phyloP scores from a whole-genome alignment of 495 filamentous ascomycete species.

The Tuber umbilicatum region DNA sequence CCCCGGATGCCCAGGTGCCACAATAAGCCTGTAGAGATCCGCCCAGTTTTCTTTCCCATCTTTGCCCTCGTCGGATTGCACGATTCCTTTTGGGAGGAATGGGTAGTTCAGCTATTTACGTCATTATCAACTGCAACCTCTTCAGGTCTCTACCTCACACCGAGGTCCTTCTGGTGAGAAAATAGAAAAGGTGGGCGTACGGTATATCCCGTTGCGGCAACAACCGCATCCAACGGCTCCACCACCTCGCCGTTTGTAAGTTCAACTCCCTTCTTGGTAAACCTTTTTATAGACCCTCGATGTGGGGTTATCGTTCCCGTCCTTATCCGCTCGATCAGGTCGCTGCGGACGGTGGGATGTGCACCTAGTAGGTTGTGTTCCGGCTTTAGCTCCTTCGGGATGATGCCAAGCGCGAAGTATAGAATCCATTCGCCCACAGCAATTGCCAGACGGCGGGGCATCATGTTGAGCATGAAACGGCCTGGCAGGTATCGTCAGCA shows the following conservation, averaged over 20 bases:
- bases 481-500: conserved; percentile 8
- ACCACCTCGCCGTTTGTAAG: conserved; percentile 28
- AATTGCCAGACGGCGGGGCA: conserved; percentile 9
- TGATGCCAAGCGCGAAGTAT: conserved; percentile 8
- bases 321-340: conserved; percentile 27
- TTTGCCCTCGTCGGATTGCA: neutral
- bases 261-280: conserved; percentile 29
- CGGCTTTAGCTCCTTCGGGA: conserved; percentile 21
- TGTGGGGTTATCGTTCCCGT: conserved; percentile 21
- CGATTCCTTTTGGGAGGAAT: conserved; percentile 15
- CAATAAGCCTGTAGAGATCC: conserved; percentile 22
- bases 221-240: conserved; percentile 22
- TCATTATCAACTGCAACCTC: conserved; percentile 9
- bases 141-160: neutral
- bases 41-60: conserved; percentile 20
- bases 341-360: conserved; percentile 28
- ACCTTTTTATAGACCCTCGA: conserved; percentile 24
- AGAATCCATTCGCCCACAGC: conserved; percentile 9
- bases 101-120: conserved; percentile 17
- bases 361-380: conserved; percentile 19
- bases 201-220: conserved; percentile 27
- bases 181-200: neutral
- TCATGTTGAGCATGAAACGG: conserved; percentile 13
- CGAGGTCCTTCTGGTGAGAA: neutral
- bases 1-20: conserved; percentile 20